Base-by-base conservation (phyloP, 306 rosid species). In the Cicer arietinum region DNA sequence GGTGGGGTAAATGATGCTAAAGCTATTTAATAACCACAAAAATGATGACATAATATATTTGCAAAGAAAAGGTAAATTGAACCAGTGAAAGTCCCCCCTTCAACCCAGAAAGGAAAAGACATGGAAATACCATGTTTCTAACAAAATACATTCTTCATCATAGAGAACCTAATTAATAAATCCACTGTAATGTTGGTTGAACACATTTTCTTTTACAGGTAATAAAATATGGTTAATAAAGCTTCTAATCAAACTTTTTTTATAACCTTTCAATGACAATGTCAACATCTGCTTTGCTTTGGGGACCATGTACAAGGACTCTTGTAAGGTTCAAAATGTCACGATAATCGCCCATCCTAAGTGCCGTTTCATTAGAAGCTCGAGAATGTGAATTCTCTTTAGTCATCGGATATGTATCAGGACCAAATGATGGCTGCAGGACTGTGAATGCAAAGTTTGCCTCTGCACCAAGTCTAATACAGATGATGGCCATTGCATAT, bases 241-340 rank as follows among this genome's bases (percentile, higher is more conserved):
- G 56, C 51, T 69, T 56, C 48, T 13, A 48, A 52, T 17, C 60
- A 69, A 65, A 20, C 5, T 45, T 37, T 58, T 12, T 54, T 46
- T 58, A 78, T 37, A 74, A 92, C 98, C 96, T 92, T 69, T 92
- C 96, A 75, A 92, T 87, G 70, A 89, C 81, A 79, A 84, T 79
- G 82, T 92, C 98, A 77, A 84, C 92, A 76, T 90, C 90, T 63
- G 89, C 86, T 89, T 92, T 92, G 89, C 98, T 92, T 84, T 92
- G 92, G 47, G 98, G 98, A 71, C 98, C 96, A 51, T 82, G 65
- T 75, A 79, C 25, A 11, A 92, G 96, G 79, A 89, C 98, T 85
- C 98, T 86, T 67, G 98, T 89, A 77, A 92, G 98, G 87, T 88
- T 92, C 85, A 92, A 85, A 76, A 92, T 92, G 88, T 90, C 96